Evolutionary conservation across 805 yeast species (phyloP), one percentile per base, ranked within the genome.

Genomic region (Schizosaccharomyces osmophilus): DNA sequence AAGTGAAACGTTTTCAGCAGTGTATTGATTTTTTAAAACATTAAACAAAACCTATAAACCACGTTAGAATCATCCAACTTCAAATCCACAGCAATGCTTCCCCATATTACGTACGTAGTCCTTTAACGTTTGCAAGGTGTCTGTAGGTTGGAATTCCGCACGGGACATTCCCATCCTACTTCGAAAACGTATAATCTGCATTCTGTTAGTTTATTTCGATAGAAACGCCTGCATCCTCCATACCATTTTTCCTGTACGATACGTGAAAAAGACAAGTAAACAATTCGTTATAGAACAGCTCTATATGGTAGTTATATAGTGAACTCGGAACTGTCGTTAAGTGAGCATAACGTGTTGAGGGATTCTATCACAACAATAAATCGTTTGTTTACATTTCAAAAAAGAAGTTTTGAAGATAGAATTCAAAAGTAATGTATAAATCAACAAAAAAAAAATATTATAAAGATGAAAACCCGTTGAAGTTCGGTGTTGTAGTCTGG

Each of bases 81-180:
- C 11, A 36, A 3, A 1, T 13, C 4, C 13, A 19, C 24, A 17
- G 26, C 13, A n/a, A n/a, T 45, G 6, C 26, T 45, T n/a, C 24
- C 11, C 4, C 26, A 15, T 19, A 45, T 45, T 17, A 62, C 68
- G 51, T 54, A 67, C 66, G 45, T 63, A 32, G 32, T 65, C 77
- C 31, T 82, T 64, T 0, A 79, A 78, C 0, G 66, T 65, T 3
- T 71, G 68, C 63, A 85, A 80, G 8, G 73, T 73, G 24, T 74
- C 75, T 1, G 66, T 59, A 3, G 74, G 71, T 31, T 79, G 80
- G 36, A 79, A 80, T 31, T 73, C 69, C 43, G 85, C 77, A 62
- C 97, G 78, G 69, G 80, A 81, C 79, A 82, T 83, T 8, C 97
- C 97, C 36, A 22, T 24, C 26, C 80, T 86, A 36, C 93, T 77